These are phyloP conservation scores for Moringa oleifera DNA, from an alignment of 345 rosid genomes.

Conservation along the genomic window DNA sequence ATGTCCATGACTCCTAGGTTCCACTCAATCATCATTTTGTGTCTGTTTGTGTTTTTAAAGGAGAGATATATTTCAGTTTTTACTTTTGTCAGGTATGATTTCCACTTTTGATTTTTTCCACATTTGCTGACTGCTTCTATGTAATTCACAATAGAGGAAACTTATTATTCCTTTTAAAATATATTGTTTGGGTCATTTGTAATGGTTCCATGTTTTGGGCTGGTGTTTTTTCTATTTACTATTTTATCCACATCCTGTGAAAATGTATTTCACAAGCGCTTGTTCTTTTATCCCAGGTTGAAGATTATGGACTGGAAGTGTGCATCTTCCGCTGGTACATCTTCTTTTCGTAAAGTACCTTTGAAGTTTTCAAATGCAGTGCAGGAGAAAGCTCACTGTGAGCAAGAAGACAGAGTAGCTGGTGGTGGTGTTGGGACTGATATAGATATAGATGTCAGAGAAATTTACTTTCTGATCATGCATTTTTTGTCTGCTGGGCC, in stretches of 20 bases:
- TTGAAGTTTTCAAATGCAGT: conserved; percentile 31
- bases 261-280: conserved; percentile 8
- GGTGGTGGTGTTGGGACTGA: conserved; percentile 31
- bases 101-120: too few relatives aligned
- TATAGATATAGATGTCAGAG: conserved; percentile 66
- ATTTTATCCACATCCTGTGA: not conserved
- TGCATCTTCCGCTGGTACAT: conserved; percentile 33
- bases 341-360: conserved; percentile 45
- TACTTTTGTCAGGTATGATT: too few relatives aligned
- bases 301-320: conserved; percentile 57
- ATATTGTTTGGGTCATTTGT: not conserved
- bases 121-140: too few relatives aligned
- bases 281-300: conserved; percentile 24
- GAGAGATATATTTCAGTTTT: too few relatives aligned
- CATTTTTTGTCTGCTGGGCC: conserved; percentile 86
- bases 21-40: too few relatives aligned
- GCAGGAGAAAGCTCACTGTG: conserved; percentile 38
- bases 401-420: conserved; percentile 35
- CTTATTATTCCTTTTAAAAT: too few relatives aligned
- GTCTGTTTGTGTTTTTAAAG: too few relatives aligned
- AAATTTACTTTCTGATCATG: conserved; percentile 86
- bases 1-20: too few relatives aligned
- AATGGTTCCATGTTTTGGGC: not conserved
- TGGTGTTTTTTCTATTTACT: not conserved
- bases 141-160: too few relatives aligned